phyloP scores from a whole-genome alignment of 345 rosid genomes.

The Diplotaxis tenuifolia region DNA sequence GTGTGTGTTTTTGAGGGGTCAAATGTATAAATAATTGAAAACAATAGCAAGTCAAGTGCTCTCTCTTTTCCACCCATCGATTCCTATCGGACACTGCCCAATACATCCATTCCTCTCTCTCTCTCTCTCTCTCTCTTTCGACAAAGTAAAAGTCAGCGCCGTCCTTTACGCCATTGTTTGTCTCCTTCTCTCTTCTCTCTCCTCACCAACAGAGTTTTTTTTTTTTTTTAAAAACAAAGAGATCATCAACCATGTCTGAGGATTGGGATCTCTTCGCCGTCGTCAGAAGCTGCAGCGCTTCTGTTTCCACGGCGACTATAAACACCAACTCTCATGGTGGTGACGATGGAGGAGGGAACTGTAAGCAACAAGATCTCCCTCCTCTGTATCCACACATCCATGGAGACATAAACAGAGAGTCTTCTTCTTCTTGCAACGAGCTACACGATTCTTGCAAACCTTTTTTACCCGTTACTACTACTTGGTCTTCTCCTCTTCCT shows the following conservation, averaged over 20 bases:
- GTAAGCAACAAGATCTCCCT: slow-evolving; percentile 30
- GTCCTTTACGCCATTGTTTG: slow-evolving; percentile 42
- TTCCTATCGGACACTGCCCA: slow-evolving; percentile 13
- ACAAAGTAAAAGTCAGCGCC: slow-evolving; percentile 72
- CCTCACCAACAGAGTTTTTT: slow-evolving; percentile 13
- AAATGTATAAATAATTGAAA: slow-evolving; percentile 52
- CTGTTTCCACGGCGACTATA: background rate
- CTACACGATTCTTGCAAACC: slow-evolving; percentile 59
- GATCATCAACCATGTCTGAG: slow-evolving; percentile 38
- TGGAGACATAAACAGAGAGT: slow-evolving; percentile 24
- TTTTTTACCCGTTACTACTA: slow-evolving; percentile 38
- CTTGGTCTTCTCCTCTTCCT: slow-evolving; percentile 28
- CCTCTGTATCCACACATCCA: slow-evolving; percentile 33
- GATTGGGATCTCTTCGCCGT: slow-evolving; percentile 88
- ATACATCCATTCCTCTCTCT: background rate
- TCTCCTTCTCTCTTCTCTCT: slow-evolving; percentile 35
- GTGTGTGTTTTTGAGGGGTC: background rate
- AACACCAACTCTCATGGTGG: slow-evolving; percentile 24
- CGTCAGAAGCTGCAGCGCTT: slow-evolving; percentile 61
- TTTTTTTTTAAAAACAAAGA: slow-evolving; percentile 7
- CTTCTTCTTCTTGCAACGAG: slow-evolving; percentile 42
- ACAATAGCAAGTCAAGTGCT: slow-evolving; percentile 47
- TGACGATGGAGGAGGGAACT: slow-evolving; percentile 25
- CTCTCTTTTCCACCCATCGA: slow-evolving; percentile 12
- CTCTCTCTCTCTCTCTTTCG: slow-evolving; percentile 36